These are phyloP conservation scores for Lathyrus tuberosus DNA, from an alignment of 306 rosid species.

Conservation along the genomic window DNA sequence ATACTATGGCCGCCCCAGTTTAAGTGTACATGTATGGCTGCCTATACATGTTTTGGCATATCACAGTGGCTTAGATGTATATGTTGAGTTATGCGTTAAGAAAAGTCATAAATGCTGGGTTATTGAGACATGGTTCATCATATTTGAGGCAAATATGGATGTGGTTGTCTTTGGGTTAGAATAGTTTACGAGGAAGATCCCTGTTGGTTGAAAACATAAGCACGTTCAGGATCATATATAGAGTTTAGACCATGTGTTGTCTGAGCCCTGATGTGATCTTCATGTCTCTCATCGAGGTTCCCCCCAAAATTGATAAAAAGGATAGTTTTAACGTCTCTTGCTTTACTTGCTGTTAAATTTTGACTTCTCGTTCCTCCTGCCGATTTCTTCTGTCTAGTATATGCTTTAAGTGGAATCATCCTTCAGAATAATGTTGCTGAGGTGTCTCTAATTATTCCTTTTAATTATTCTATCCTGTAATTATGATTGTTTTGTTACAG, in stretches of 20 bases:
- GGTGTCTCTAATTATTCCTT: slow-evolving; percentile 24
- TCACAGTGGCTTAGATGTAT: background rate
- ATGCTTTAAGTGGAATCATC: slow-evolving; percentile 16
- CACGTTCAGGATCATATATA: slow-evolving; percentile 28
- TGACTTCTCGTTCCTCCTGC: background rate
- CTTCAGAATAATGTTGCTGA: slow-evolving; percentile 22
- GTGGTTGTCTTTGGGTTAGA: slow-evolving; percentile 17
- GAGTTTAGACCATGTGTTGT: slow-evolving; percentile 31
- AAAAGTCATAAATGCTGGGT: slow-evolving; percentile 22
- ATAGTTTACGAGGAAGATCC: slow-evolving; percentile 20
- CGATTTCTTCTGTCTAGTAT: slow-evolving; percentile 8
- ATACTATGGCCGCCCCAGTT: background rate
- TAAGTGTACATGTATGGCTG: slow-evolving; percentile 30
- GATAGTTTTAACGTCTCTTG: slow-evolving; percentile 10
- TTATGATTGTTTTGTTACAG: slow-evolving; percentile 53
- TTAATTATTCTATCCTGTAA: slow-evolving; percentile 29
- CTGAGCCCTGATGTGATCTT: slow-evolving; percentile 24
- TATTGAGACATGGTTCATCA: slow-evolving; percentile 9
- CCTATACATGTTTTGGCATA: slow-evolving; percentile 4
- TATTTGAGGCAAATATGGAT: slow-evolving; percentile 20
- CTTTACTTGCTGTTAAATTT: slow-evolving; percentile 3
- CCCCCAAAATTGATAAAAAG: slow-evolving; percentile 12
- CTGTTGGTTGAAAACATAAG: slow-evolving; percentile 30
- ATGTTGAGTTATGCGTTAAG: slow-evolving; percentile 1
- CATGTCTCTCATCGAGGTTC: slow-evolving; percentile 10